Evolutionary conservation across 1,284 basidiomycete genomes (phyloP), one percentile per base, ranked within the genome.

Genomic region (Ustilago shanxiensis): DNA sequence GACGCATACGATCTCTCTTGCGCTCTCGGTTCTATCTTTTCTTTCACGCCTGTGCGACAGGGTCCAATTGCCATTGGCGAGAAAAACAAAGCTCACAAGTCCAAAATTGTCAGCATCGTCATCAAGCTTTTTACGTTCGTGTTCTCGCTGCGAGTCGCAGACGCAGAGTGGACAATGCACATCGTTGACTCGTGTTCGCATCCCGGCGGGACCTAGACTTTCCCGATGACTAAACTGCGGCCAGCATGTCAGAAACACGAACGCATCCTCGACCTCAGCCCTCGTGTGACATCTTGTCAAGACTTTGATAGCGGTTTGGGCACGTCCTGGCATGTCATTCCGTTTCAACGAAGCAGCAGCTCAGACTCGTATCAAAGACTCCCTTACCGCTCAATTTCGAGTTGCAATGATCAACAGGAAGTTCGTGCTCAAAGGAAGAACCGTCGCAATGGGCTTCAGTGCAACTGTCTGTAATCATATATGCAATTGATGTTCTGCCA

Each of bases 61-160:
- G 47, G 47, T 49, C 47, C 47, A 49, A 26, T 49, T 49, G 47
- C 28, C 24, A 45, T 45, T 20, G 44, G 44, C 44, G 11, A 5
- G 31, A 45, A 22, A 45, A 45, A 20, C 18, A 45, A 45, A 45
- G n/a, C 44, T 41, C 39, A 4, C 8, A 41, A 41, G 39, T 41
- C 7, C 39, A 41, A 41, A 41, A 41, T 10, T 6, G n/a, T 49
- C 14, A 14, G 7, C 26, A 58, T 35, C 44, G 56, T 58, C 29
- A 58, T 20, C 45, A 33, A 37, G 57, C 57, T 60, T n/a, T n/a
- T n/a, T 31, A 51, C 57, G 39, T 37, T 18, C 24, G 7, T 37
- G 16, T 28, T 9, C 33, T 22, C 14, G 35, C 35, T 37, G 35
- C 35, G 14, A 37, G 8, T 37, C 13, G 35, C 3, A 37, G 35